Evolutionary conservation across 2,329 filamentous ascomycete genomes (phyloP).

Genomic region (Fusarium mangiferae): DNA sequence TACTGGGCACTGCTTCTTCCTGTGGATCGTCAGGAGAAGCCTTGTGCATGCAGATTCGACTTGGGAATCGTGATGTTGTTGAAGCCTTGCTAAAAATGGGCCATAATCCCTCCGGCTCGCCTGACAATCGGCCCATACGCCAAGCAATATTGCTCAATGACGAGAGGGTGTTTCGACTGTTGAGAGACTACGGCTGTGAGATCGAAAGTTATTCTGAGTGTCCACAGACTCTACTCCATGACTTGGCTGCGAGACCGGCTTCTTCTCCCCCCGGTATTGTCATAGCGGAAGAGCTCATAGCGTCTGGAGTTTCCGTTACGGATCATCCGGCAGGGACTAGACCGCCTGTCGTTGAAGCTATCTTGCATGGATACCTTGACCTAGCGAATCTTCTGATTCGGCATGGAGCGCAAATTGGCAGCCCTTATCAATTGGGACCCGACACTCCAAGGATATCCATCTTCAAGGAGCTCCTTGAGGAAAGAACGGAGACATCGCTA

Average conservation of each 20-base stretch:
- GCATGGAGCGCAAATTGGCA: background rate
- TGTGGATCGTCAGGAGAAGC: background rate
- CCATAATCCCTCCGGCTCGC: background rate
- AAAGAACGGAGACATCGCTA: background rate
- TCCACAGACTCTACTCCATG: background rate
- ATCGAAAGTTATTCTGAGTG: background rate
- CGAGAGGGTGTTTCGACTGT: background rate
- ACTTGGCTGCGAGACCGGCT: background rate
- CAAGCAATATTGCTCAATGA: background rate
- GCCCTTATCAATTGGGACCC: accelerated
- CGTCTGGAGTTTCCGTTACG: accelerated
- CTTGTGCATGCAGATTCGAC: background rate
- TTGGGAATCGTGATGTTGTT: background rate
- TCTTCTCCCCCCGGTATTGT: background rate
- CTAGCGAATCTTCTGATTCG: background rate
- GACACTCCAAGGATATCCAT: background rate
- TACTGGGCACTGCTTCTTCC: accelerated
- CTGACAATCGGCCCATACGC: background rate
- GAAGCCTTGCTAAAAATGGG: background rate
- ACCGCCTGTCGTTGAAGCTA: background rate
- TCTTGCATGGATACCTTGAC: background rate
- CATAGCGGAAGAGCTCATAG: background rate
- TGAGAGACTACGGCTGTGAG: background rate
- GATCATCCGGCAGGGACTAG: background rate
- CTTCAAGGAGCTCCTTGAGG: background rate